phyloP scores from a whole-genome alignment of 257 asterid species.

The Verbascum thapsus region DNA sequence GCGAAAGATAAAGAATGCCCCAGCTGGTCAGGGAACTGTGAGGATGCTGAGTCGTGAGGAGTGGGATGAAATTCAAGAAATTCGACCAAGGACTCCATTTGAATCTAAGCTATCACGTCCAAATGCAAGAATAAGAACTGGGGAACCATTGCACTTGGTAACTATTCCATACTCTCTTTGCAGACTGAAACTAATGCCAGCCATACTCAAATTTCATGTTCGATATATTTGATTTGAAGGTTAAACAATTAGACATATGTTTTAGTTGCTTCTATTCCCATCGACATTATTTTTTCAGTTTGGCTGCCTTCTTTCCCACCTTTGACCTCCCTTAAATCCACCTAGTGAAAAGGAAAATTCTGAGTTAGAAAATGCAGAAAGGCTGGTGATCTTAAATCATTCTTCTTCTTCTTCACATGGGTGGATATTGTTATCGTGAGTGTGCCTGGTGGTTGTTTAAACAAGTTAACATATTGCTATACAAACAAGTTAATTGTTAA shows the following conservation, averaged over 20 bases:
- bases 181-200: not conserved
- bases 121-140: conserved; percentile 57
- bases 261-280: not conserved
- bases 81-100: conserved; percentile 85
- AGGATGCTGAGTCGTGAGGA: conserved; percentile 92
- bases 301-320: no score
- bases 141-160: conserved; percentile 57
- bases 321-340: no score
- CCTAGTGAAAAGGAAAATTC: no score
- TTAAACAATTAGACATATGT: not conserved
- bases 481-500: no score
- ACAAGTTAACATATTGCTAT: no score
- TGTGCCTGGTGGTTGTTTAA: no score
- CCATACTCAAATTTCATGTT: not conserved
- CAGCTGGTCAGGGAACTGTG: conserved; percentile 86
- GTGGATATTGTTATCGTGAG: no score
- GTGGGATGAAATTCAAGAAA: conserved; percentile 78
- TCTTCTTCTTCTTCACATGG: no score
- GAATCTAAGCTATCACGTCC: conserved; percentile 86
- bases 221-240: not conserved
- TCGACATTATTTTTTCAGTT: not conserved
- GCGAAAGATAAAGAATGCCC: conserved; percentile 73
- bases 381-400: no score
- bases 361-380: no score
- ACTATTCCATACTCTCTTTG: not conserved